Base-by-base conservation (phyloP, 306 rosid species). In the Pueraria montana region DNA sequence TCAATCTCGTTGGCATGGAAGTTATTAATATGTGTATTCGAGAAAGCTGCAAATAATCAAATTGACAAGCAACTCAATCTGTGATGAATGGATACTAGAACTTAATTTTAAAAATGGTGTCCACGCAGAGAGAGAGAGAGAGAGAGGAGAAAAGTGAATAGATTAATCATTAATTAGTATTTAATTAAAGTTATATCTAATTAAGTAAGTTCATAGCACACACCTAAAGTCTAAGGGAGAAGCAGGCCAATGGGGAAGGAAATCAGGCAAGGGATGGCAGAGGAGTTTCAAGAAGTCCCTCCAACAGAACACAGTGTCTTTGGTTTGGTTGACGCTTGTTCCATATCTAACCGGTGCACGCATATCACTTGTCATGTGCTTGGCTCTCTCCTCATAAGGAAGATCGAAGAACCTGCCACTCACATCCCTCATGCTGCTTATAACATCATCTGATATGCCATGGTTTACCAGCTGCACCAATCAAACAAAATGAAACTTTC, bases 211-310 rank as follows among this genome's bases (percentile, higher is more conserved):
- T 27, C 11, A 70, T 6, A 26, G 20, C 3, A 48, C 67, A 58
- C 13, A 94, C 98, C 94, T 87, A 38, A 95, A 86, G 84, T 89
- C 95, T 6, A 73, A 49, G 1, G 97, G 98, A 20, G 94, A 90
- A 53, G 88, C 67, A 30, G 98, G 98, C 98, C 98, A 95, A 52
- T 87, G 89, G 23, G 93, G 87, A 46, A 89, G 88, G 26, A 72
- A 81, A 26, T 91, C 84, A 4, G 91, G 87, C 49, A 86, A 14
- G 17, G 98, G 97, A 69, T 91, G 91, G 49, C 94, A 93, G 26
- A 79, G 55, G 17, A 95, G 84, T 89, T 95, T 95, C 90, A 95
- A 67, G 88, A 95, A 95, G 84, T 95, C 98, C 43, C 98, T 93
- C 98, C 98, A 95, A 43, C 88, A 90, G 53, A 91, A 91, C 67